Percentiles rank a stretch among this genome's conserved stretches.
phyloP scores from a whole-genome alignment of 345 rosid species.

The Ceriops decandra region DNA sequence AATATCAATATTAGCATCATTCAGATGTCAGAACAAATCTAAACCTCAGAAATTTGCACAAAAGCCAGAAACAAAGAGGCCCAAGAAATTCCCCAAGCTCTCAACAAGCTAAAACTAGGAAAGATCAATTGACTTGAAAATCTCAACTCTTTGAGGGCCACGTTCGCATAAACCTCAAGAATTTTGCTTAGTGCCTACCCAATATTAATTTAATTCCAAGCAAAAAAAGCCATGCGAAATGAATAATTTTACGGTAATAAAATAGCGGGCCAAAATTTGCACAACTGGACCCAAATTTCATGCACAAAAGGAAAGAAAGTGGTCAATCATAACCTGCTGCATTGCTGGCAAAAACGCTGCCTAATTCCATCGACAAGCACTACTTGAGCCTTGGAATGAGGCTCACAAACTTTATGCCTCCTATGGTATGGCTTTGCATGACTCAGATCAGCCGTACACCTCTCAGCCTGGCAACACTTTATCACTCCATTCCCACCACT shows the following conservation, averaged over 20 bases:
- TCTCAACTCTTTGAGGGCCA: neutral
- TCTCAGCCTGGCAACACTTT: slow-evolving; percentile 64
- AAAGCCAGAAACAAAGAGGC: neutral
- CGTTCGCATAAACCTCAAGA: neutral
- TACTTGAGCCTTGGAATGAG: slow-evolving; percentile 69
- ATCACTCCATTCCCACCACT: slow-evolving; percentile 22
- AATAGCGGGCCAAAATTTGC: slow-evolving; percentile 2
- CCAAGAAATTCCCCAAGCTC: neutral
- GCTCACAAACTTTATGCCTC: slow-evolving; percentile 74
- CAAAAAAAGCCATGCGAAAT: neutral
- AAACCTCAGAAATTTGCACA: neutral
- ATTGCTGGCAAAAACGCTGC: slow-evolving; percentile 84
- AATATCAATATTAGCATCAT: neutral
- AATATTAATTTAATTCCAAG: neutral
- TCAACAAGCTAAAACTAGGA: neutral
- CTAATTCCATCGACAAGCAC: slow-evolving; percentile 51
- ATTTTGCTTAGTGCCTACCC: neutral
- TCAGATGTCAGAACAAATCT: too few relatives aligned
- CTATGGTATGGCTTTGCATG: slow-evolving; percentile 56
- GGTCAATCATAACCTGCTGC: slow-evolving; percentile 53
- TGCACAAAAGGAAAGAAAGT: slow-evolving; percentile 1
- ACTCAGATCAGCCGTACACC: slow-evolving; percentile 51
- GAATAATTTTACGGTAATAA: neutral
- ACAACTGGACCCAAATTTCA: neutral
- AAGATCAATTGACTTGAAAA: neutral